These are phyloP conservation scores for Clohesyomyces aquaticus DNA, from an alignment of 495 filamentous ascomycete genomes.

Conservation along the genomic window DNA sequence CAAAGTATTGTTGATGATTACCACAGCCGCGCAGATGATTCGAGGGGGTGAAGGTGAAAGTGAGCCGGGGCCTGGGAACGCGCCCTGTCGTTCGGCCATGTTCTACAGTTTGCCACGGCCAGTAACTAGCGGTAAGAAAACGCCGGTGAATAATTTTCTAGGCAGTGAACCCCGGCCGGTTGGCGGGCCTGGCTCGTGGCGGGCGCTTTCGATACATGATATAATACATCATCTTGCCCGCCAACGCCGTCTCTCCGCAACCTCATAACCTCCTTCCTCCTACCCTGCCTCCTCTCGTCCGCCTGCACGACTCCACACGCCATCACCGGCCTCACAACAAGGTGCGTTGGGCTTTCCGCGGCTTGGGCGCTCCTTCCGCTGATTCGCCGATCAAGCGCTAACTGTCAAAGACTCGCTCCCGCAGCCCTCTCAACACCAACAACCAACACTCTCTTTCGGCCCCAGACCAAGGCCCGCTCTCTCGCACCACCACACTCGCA, in stretches of 20 bases:
- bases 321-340: constrained; percentile 1
- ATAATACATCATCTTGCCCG: constrained; percentile 28
- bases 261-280: constrained; percentile 17
- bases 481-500: constrained; percentile 39
- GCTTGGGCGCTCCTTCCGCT: constrained; percentile 30
- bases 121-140: constrained; percentile 10
- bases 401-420: constrained; percentile 19
- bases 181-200: constrained; percentile 2
- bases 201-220: constrained; percentile 4
- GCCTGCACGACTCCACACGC: background rate
- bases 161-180: constrained; percentile 27
- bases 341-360: constrained; percentile 26
- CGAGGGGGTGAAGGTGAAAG: no score
- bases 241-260: constrained; percentile 24
- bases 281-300: background rate
- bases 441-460: constrained; percentile 23
- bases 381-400: constrained; percentile 42
- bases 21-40: no score
- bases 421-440: constrained; percentile 40
- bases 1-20: no score
- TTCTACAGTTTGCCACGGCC: constrained; percentile 30
- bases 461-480: constrained; percentile 29
- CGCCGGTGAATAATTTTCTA: constrained; percentile 30
- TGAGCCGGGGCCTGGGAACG: background rate
- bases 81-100: constrained; percentile 16